Percentiles rank a stretch among this genome's conserved stretches.
Evolutionary conservation across 106 monocot species (phyloP).

Genomic region (Iris macrosiphon): DNA sequence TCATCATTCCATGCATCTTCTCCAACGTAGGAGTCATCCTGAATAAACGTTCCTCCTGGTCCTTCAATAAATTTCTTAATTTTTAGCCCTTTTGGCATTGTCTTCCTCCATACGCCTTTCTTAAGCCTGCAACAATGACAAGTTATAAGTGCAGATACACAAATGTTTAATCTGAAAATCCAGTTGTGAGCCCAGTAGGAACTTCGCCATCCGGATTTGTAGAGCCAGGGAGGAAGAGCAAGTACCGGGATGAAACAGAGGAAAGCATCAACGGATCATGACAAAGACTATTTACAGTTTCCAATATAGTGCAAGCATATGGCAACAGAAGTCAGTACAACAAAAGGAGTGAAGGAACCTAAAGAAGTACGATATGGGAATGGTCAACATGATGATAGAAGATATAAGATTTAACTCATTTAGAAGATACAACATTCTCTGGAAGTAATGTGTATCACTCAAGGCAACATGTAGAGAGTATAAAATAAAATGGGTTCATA

Average conservation of each 20-base stretch:
- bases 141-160: background rate
- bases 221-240: background rate
- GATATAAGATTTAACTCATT: too few relatives aligned
- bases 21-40: conserved; percentile 74
- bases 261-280: too few relatives aligned
- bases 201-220: background rate
- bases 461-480: too few relatives aligned
- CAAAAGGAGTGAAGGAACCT: background rate
- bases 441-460: too few relatives aligned
- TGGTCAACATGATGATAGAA: too few relatives aligned
- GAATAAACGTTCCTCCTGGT: conserved; percentile 42
- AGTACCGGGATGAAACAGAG: too few relatives aligned
- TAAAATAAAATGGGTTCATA: too few relatives aligned
- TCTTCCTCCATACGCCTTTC: conserved; percentile 82
- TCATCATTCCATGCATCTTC: conserved; percentile 94
- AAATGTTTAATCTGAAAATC: too few relatives aligned
- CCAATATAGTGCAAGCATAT: background rate
- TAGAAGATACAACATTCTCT: too few relatives aligned
- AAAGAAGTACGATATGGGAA: too few relatives aligned
- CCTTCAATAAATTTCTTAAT: conserved; percentile 78
- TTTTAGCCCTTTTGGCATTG: conserved; percentile 79
- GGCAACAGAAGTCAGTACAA: background rate
- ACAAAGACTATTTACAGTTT: background rate
- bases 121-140: conserved; percentile 37
- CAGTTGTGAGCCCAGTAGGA: background rate